Evolutionary conservation across 352 stramenopile genomes (phyloP).

Genomic region (Phytopythium delawarense): DNA sequence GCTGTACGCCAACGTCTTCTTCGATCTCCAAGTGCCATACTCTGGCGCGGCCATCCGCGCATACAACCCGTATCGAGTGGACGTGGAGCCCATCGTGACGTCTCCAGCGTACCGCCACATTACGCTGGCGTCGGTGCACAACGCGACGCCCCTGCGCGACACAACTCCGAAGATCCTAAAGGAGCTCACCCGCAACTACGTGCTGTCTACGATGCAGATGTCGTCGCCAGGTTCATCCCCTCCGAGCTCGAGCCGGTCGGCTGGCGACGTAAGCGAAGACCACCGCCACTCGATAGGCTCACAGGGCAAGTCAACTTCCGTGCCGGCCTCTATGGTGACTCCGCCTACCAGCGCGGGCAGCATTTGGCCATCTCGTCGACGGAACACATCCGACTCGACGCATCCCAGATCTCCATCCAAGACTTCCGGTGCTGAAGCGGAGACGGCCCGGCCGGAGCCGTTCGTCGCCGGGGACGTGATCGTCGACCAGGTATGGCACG

Average conservation of each 20-base stretch:
- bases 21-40: slow-evolving; percentile 80
- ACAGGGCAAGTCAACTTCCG: slow-evolving; percentile 15
- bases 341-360: background rate
- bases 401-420: slow-evolving; percentile 1
- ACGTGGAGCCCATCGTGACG: slow-evolving; percentile 32
- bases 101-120: slow-evolving; percentile 76
- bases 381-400: slow-evolving; percentile 12
- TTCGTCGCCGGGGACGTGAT: slow-evolving; percentile 53
- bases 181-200: slow-evolving; percentile 25
- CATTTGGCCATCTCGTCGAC: slow-evolving; percentile 12
- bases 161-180: slow-evolving; percentile 50
- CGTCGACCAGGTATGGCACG: slow-evolving; percentile 60
- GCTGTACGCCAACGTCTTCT: slow-evolving; percentile 79
- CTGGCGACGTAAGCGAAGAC: background rate
- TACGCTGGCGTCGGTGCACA: slow-evolving; percentile 47
- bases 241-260: slow-evolving; percentile 1
- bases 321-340: slow-evolving; percentile 7
- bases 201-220: slow-evolving; percentile 12
- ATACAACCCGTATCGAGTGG: slow-evolving; percentile 76
- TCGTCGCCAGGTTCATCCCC: slow-evolving; percentile 12
- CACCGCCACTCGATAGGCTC: slow-evolving; percentile 10
- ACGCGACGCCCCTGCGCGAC: slow-evolving; percentile 47
- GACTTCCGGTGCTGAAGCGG: background rate
- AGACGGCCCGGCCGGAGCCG: slow-evolving; percentile 30
- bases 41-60: slow-evolving; percentile 63